A percentile compares a stretch with the other conserved stretches of the same genome.
phyloP scores from a whole-genome alignment of 2,329 filamentous ascomycete species.

The Fusarium sp. region DNA sequence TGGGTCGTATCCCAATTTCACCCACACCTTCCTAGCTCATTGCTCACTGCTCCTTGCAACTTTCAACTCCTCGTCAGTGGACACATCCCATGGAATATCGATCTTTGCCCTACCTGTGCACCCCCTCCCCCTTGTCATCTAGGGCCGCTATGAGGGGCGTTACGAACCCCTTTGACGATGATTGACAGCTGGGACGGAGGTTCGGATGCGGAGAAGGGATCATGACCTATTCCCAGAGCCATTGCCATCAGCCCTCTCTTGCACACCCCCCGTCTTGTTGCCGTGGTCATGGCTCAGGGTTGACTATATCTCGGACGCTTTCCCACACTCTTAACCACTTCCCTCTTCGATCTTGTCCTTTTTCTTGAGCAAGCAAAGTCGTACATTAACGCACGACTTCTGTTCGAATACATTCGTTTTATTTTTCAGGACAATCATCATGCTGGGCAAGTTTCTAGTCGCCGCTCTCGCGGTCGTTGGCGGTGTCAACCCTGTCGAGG shows the following conservation, averaged over 20 bases:
- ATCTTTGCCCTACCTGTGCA: slow-evolving; percentile 29
- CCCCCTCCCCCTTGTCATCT: slow-evolving; percentile 38
- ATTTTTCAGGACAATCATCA: slow-evolving; percentile 26
- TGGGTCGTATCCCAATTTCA: slow-evolving; percentile 21
- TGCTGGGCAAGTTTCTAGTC: slow-evolving; percentile 34
- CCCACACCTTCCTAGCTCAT: slow-evolving; percentile 7
- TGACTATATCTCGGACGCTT: slow-evolving; percentile 28
- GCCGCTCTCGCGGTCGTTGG: slow-evolving; percentile 41
- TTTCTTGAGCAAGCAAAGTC: slow-evolving; percentile 31
- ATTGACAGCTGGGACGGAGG: slow-evolving; percentile 33
- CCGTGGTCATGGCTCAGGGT: slow-evolving; percentile 24
- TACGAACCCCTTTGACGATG: slow-evolving; percentile 38
- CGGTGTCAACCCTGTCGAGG: slow-evolving; percentile 37
- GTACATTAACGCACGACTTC: slow-evolving; percentile 34
- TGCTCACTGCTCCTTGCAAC: neutral
- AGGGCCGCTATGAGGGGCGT: slow-evolving; percentile 26
- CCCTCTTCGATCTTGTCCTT: slow-evolving; percentile 15
- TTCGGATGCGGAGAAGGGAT: slow-evolving; percentile 37
- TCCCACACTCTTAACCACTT: slow-evolving; percentile 14
- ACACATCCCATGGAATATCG: slow-evolving; percentile 25
- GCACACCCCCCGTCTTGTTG: slow-evolving; percentile 16
- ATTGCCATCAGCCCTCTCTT: neutral
- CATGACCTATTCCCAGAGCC: slow-evolving; percentile 10
- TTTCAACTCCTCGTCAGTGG: neutral
- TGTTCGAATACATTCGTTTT: slow-evolving; percentile 31